phyloP scores from a whole-genome alignment of 805 yeast genomes.

The Kregervanrija fluxuum region DNA sequence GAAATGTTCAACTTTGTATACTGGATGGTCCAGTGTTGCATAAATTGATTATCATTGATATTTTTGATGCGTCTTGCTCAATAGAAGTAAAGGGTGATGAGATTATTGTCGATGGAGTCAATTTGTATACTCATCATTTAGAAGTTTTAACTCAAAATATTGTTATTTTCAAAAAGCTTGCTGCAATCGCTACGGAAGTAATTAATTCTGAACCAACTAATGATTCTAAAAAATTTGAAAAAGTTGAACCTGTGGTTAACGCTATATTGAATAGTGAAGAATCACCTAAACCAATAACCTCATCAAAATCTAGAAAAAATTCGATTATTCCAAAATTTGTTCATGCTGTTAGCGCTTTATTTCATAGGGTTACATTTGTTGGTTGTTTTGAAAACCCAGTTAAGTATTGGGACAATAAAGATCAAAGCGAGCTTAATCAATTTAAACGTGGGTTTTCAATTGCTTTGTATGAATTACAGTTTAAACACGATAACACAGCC shows the following conservation, averaged over 20 bases:
- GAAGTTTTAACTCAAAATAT: conserved; percentile 9
- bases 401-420: conserved; percentile 21
- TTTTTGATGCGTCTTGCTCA: conserved; percentile 9
- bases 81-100: conserved; percentile 7
- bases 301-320: background rate
- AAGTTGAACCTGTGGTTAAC: background rate
- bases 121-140: conserved; percentile 3
- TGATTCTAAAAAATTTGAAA: background rate
- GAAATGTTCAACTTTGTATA: conserved; percentile 17
- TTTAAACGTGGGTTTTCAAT: conserved; percentile 22
- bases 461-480: conserved; percentile 2
- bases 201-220: background rate
- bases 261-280: background rate
- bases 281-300: background rate
- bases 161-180: conserved; percentile 10
- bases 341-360: conserved; percentile 5
- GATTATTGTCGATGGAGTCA: conserved; percentile 5
- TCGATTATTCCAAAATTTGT: conserved; percentile 9
- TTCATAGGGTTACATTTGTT: conserved; percentile 14
- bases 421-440: conserved; percentile 22
- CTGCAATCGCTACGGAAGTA: conserved; percentile 2
- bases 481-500: conserved; percentile 8
- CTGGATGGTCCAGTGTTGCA: conserved; percentile 6
- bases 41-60: conserved; percentile 13
- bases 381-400: conserved; percentile 26